Base-by-base conservation (phyloP, 2,329 filamentous ascomycete genomes). In the Cytospora paraplurivora region DNA sequence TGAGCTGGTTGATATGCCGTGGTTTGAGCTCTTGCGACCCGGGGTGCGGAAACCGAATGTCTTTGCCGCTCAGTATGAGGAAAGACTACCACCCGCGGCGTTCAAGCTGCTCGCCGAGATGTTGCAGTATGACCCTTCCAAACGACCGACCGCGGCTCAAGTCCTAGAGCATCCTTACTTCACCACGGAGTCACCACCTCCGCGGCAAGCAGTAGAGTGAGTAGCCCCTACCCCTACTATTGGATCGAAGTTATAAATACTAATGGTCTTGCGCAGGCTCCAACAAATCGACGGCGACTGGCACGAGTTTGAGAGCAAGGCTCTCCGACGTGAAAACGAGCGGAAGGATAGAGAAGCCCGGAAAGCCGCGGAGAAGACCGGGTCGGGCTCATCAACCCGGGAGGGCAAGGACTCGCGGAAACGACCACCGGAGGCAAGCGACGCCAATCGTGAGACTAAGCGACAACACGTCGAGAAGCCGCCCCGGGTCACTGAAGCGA, bases 271-370 rank as follows among this genome's bases (percentile, higher is more conserved):
- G 38, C 44, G 64, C 67, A 91, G 90, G 71, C 84, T 99, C 56
- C 87, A 89, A 65, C 81, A 88, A 56, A 83, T 99, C 35, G 87
- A 95, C 70, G 95, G 95, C 27, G 95, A 99, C 71, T 99, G 95
- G 95, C 95, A 99, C 73, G 95, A 99, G 74, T 97, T 98, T 71
- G 95, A 99, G 78, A 96, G 92, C 62, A 99, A 99, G 78, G 93
- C 93, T 17, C 82, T 97, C 33, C 85, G 95, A 37, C 95, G 95
- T 69, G 93, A 97, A 75, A 94, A 93, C 70, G 92, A 95, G 74
- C 85, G 86, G 61, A 82, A 81, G 66, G 83, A 85, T 34, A 79
- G 81, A 62, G 83, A 85, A 60, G 82, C 81, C 8, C 77, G 79
- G 4, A 79, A 78, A 7, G 76, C 75, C 50, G 76, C 78, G 0